A percentile compares a stretch with the other conserved stretches of the same genome.
Evolutionary conservation across 208 protist genomes (phyloP).

Genomic region (Angomonas desouzai): DNA sequence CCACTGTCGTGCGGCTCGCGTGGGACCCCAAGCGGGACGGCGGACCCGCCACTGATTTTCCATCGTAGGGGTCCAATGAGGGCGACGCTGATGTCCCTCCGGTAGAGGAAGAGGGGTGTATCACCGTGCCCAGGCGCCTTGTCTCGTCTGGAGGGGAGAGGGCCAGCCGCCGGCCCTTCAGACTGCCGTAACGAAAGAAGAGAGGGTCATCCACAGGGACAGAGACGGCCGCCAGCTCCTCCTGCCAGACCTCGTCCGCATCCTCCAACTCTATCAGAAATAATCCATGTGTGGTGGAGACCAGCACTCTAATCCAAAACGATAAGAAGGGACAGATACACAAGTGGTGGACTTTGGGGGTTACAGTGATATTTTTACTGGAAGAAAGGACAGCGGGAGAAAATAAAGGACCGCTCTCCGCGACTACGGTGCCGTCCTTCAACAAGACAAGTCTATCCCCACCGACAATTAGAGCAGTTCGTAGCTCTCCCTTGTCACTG

Average conservation of each 20-base stretch:
- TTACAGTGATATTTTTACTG: neutral
- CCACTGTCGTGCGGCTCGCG: slow-evolving; percentile 12
- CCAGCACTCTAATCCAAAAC: slow-evolving; percentile 37
- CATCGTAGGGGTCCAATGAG: neutral
- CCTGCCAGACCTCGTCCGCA: slow-evolving; percentile 27
- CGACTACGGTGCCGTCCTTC: slow-evolving; percentile 35
- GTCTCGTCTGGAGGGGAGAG: neutral
- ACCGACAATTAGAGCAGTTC: slow-evolving; percentile 59
- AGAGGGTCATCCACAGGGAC: neutral
- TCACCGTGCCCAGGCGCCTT: neutral
- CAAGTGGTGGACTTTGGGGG: slow-evolving; percentile 24
- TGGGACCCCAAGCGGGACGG: neutral
- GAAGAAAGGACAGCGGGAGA: neutral
- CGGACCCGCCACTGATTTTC: neutral
- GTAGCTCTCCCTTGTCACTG: slow-evolving; percentile 42
- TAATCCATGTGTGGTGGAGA: slow-evolving; percentile 35
- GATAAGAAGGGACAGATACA: slow-evolving; percentile 40
- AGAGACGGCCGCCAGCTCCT: slow-evolving; percentile 11
- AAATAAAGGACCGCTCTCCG: slow-evolving; percentile 33
- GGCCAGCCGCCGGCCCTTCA: neutral
- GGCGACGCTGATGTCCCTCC: neutral
- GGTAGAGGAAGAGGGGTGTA: neutral
- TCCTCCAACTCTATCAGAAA: slow-evolving; percentile 51
- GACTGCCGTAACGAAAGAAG: neutral
- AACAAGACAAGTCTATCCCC: slow-evolving; percentile 56